Evolutionary conservation across 768 basidiomycete species (phyloP), one percentile per base, ranked within the genome.

Genomic region (Naganishia friedmannii): DNA sequence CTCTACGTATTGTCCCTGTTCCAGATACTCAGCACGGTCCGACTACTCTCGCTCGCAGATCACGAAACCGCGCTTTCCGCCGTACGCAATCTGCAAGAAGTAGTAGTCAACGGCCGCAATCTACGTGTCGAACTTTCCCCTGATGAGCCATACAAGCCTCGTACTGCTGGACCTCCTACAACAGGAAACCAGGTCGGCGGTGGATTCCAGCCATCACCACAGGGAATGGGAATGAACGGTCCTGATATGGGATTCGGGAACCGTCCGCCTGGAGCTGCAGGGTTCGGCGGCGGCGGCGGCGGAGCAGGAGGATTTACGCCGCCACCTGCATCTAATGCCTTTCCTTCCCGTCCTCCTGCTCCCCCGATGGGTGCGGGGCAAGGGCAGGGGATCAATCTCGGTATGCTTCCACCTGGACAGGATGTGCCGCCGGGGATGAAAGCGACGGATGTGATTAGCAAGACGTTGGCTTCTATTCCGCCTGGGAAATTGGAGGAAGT

Each of bases 21-120:
- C 63, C 53, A 45, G 17, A 55, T 29, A 13, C 23, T 51, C 19
- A n/a, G 19, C 28, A 4, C 42, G 26, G 7, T 15, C 17, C 15
- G 21, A 6, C 45, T 15, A 3, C 15, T 51, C 1, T 13, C 48
- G n/a, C 17, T 51, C 39, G 37, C 65, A 83, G 96, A 99, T 82
- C 91, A 95, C 80, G 94, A 96, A 82, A 98, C 96, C 28, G 96
- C 96, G 8, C 82, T 87, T 29, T 95, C 93, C 63, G 96, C 96
- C 57, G 92, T 99, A 19, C 89, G 96, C 76, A 99, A 98, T 78
- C 86, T 99, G 58, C 93, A 96, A 81, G 92, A 91, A 71, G 87
- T 87, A 63, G 92, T 93, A 74, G 90, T 97, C 37, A 92, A 91
- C 68, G 96, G 96, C 3, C 88, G 96, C 10, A 90, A 91, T 1